Evolutionary conservation across 129 eudicot genomes (phyloP).

Genomic region (Glebionis coronaria): DNA sequence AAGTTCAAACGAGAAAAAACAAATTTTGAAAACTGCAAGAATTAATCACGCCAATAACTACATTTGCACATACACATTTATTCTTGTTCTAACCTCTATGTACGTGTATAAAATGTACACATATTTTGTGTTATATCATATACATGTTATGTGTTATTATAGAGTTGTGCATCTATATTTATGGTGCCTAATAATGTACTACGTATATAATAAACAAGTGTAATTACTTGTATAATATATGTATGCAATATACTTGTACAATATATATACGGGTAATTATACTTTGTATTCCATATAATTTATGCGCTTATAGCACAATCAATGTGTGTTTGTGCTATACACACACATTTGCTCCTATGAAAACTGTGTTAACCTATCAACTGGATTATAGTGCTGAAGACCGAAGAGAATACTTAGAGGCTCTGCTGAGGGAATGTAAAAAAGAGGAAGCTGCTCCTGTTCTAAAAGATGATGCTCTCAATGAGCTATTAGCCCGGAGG

Average conservation of each 20-base stretch:
- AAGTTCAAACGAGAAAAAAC: too few relatives aligned
- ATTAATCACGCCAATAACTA: too few relatives aligned
- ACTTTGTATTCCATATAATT: background rate
- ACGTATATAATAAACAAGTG: too few relatives aligned
- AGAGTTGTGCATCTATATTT: too few relatives aligned
- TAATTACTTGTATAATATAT: background rate
- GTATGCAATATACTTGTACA: background rate
- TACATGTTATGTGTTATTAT: background rate
- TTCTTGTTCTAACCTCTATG: too few relatives aligned
- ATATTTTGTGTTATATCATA: background rate
- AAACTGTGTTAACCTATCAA: slow-evolving; percentile 2
- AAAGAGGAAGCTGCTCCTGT: slow-evolving; percentile 99
- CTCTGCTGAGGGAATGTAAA: slow-evolving; percentile 92
- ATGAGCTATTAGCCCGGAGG: slow-evolving; percentile 95
- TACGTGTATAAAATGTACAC: background rate
- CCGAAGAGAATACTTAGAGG: slow-evolving; percentile 95
- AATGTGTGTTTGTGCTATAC: background rate
- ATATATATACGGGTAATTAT: background rate
- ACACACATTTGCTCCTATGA: background rate
- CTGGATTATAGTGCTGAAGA: slow-evolving; percentile 80
- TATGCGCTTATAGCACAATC: too few relatives aligned
- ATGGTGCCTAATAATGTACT: too few relatives aligned
- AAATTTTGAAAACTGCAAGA: too few relatives aligned
- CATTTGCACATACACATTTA: too few relatives aligned
- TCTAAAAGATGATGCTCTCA: slow-evolving; percentile 79